phyloP scores from a whole-genome alignment of 2,329 filamentous ascomycete species.

The Chrysoporthe deuterocubensis region DNA sequence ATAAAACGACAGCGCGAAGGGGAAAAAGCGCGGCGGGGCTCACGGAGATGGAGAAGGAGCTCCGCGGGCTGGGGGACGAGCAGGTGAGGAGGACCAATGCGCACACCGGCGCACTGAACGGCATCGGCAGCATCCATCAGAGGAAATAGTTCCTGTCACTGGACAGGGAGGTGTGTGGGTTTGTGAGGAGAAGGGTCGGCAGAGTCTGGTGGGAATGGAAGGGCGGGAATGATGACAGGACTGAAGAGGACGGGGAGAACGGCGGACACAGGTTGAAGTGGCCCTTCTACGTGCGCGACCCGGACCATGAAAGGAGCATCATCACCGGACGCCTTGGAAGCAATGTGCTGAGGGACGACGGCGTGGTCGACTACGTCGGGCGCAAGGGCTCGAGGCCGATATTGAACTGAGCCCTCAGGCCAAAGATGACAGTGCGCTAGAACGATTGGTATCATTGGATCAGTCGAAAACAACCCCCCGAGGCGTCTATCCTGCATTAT shows the following conservation, averaged over 20 bases:
- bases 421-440: neutral
- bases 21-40: constrained; percentile 26
- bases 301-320: constrained; percentile 66
- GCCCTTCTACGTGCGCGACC: constrained; percentile 65
- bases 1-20: constrained; percentile 29
- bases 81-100: constrained; percentile 64
- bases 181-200: constrained; percentile 43
- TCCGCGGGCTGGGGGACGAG: constrained; percentile 54
- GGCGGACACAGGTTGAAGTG: constrained; percentile 45
- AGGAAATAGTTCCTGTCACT: constrained; percentile 68
- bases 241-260: constrained; percentile 21
- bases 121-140: constrained; percentile 69
- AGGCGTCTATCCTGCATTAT: constrained; percentile 1
- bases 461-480: neutral
- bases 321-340: constrained; percentile 64
- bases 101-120: constrained; percentile 68
- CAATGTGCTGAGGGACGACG: constrained; percentile 66
- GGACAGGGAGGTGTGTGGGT: constrained; percentile 63
- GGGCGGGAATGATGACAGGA: too few relatives aligned
- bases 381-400: constrained; percentile 64
- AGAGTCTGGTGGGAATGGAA: constrained; percentile 34
- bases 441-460: constrained; percentile 10
- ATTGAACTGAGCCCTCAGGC: constrained; percentile 38
- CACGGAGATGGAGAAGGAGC: constrained; percentile 46
- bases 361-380: constrained; percentile 58